Evolutionary conservation across 225 moss, liverwort and hornwort species (phyloP).

Genomic region (Straminergon stramineum): DNA sequence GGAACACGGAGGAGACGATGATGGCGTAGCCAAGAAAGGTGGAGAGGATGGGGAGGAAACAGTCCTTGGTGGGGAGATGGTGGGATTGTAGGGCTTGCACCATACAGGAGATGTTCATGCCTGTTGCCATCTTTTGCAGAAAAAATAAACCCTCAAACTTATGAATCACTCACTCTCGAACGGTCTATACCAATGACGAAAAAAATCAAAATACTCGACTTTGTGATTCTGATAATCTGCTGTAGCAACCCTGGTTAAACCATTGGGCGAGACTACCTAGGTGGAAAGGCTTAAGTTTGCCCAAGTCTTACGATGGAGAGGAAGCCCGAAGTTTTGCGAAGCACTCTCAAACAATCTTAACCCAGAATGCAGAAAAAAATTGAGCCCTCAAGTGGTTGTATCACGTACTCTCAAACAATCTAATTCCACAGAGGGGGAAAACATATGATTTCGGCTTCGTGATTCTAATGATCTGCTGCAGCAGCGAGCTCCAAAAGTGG

Average conservation of each 20-base stretch:
- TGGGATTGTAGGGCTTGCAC: conserved; percentile 40
- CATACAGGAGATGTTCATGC: conserved; percentile 67
- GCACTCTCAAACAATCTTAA: background rate
- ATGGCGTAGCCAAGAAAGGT: conserved; percentile 70
- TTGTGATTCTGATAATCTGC: background rate
- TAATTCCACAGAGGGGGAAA: background rate
- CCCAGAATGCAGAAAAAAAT: background rate
- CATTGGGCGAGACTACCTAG: background rate
- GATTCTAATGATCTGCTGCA: background rate
- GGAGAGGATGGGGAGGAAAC: conserved; percentile 64
- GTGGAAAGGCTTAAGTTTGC: background rate
- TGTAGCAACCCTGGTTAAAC: background rate
- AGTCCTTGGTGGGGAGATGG: conserved; percentile 48
- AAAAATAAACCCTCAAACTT: background rate
- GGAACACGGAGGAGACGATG: conserved; percentile 57
- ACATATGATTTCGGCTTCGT: background rate
- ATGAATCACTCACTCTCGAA: background rate
- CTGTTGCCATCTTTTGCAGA: conserved; percentile 14
- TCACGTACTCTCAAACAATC: background rate
- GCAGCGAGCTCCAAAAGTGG: background rate
- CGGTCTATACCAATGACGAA: background rate
- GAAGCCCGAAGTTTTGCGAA: background rate
- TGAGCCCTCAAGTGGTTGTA: background rate
- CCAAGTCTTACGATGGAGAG: background rate
- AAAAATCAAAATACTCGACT: background rate